Conservation (phyloP, 164 flowering plant genomes). For the Magnolia sinica region DNA sequence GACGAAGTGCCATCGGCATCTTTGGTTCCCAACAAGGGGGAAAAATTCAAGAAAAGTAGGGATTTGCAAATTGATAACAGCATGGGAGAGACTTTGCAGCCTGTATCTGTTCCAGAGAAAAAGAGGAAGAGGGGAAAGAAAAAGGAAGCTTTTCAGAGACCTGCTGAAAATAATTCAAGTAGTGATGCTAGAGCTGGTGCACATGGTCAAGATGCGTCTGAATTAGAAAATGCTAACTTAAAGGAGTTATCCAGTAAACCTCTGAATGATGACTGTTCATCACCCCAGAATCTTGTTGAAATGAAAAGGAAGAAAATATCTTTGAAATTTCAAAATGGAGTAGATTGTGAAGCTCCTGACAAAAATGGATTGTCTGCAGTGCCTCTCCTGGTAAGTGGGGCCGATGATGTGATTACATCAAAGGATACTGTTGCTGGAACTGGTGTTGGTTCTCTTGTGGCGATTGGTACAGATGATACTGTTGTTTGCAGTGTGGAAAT, state of each 20-base stretch:
- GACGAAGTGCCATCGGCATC: background rate
- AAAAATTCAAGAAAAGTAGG: slow-evolving; percentile 13
- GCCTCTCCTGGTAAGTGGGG: background rate
- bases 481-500: slow-evolving; percentile 9
- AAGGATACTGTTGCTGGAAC: slow-evolving; percentile 7
- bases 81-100: slow-evolving; percentile 12
- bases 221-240: slow-evolving; percentile 9
- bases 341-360: slow-evolving; percentile 12
- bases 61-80: slow-evolving; percentile 6
- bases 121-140: slow-evolving; percentile 25
- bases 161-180: slow-evolving; percentile 11
- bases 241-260: slow-evolving; percentile 14
- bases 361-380: background rate
- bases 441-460: slow-evolving; percentile 12
- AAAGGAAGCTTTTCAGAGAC: slow-evolving; percentile 2
- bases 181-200: slow-evolving; percentile 10
- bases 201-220: slow-evolving; percentile 8
- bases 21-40: slow-evolving; percentile 1
- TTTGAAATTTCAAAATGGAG: slow-evolving; percentile 8
- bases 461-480: slow-evolving; percentile 3
- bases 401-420: background rate
- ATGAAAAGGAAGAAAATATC: slow-evolving; percentile 23
- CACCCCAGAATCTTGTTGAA: slow-evolving; percentile 9
- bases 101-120: slow-evolving; percentile 26
- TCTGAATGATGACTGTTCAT: slow-evolving; percentile 5